Base-by-base conservation (phyloP, 177 flowering plant species). In the Vitis hybrid region DNA sequence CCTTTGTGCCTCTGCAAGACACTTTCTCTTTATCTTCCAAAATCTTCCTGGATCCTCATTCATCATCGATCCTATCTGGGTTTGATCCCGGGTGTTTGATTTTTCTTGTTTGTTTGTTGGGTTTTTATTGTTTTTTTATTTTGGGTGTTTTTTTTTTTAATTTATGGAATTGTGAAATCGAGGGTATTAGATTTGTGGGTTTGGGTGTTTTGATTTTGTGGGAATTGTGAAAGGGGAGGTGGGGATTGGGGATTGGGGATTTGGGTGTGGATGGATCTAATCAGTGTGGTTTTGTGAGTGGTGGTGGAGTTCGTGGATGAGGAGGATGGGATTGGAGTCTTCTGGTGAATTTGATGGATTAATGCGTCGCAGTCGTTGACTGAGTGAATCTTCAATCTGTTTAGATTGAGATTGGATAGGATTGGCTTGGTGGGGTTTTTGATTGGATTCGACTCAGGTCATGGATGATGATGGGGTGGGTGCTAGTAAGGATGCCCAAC, bases 401-500 rank as follows among this genome's bases (percentile, higher is more conserved):
- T 5, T 39, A 7, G 8, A 39, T 39, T 39, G 7, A 5, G 45
- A 39, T 39, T 39, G 45, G 45, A 39, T 39, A 39, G 45, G 8
- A 39, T 39, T 39, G 45, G 45, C 8, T 39, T 26, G 29, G 29
- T 26, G 29, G 29, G 29, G 29, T 39, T 39, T 50, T 2, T 29
- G 39, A 1, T 39, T n/a, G 3, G 49, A 53, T 18, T 53, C 9
- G 0, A 19, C 10, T 56, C 51, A 16, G 65, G 72, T 63, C 73
- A 88, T 87, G 92, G 88, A 84, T 72, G 92, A 80, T 90, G 88
- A 84, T 72, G 92, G 78, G 75, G 77, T 76, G 55, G 71, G 75
- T 64, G 65, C 73, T 66, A 75, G 78, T 53, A 74, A 65, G 70
- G 78, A 69, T 33, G 83, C 74, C 50, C 79, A 72, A 19, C 59